phyloP scores from a whole-genome alignment of 2,329 filamentous ascomycete species.

The Pezicula radicicola region DNA sequence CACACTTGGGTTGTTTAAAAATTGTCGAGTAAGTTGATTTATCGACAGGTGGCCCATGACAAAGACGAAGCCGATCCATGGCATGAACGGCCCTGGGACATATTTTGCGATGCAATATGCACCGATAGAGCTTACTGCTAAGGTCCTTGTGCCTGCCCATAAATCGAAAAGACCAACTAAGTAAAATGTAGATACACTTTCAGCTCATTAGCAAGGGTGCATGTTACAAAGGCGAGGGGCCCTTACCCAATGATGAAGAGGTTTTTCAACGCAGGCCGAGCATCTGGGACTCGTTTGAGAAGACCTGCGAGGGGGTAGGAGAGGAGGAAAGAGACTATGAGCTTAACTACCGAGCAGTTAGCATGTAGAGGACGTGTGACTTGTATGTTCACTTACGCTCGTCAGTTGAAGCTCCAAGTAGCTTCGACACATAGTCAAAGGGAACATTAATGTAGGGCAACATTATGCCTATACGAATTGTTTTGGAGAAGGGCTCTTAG shows the following conservation, averaged over 20 bases:
- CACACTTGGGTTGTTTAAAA: slow-evolving; percentile 57
- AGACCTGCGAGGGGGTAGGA: slow-evolving; percentile 89
- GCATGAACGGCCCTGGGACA: slow-evolving; percentile 89
- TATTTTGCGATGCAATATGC: slow-evolving; percentile 82
- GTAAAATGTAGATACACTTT: slow-evolving; percentile 80
- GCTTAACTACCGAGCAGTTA: slow-evolving; percentile 67
- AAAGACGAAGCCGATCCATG: slow-evolving; percentile 92
- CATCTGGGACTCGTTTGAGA: slow-evolving; percentile 87
- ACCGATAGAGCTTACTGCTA: slow-evolving; percentile 74
- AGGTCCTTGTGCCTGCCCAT: slow-evolving; percentile 78
- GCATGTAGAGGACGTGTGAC: background rate
- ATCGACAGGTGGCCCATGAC: slow-evolving; percentile 94
- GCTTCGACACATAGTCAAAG: slow-evolving; percentile 54
- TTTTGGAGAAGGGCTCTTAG: background rate
- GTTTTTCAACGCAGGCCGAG: slow-evolving; percentile 81
- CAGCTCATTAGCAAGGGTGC: slow-evolving; percentile 8
- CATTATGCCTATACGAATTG: slow-evolving; percentile 38
- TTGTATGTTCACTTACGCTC: slow-evolving; percentile 45
- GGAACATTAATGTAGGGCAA: slow-evolving; percentile 61
- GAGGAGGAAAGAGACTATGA: slow-evolving; percentile 83
- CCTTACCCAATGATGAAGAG: slow-evolving; percentile 74
- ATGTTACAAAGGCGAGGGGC: background rate
- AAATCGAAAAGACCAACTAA: slow-evolving; percentile 90
- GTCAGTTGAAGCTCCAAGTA: slow-evolving; percentile 61
- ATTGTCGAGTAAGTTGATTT: slow-evolving; percentile 82